These are phyloP conservation scores for Conoideocrella luteorostrata DNA, from an alignment of 2,329 filamentous ascomycete species.

Conservation along the genomic window DNA sequence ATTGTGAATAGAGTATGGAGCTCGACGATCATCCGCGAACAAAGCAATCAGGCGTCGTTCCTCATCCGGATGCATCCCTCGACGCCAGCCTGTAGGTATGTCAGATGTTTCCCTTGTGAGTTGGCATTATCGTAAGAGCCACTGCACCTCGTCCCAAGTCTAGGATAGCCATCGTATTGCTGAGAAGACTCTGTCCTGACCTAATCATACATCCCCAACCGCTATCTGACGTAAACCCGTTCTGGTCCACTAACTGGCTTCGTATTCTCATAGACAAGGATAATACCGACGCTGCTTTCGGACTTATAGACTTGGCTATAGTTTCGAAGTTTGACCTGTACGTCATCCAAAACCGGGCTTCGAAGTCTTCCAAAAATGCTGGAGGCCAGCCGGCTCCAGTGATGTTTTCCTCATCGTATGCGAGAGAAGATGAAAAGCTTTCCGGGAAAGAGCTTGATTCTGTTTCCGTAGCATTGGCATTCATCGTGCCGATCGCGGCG, in stretches of 20 bases:
- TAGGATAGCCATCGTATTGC: conserved; percentile 71
- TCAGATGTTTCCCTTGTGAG: background rate
- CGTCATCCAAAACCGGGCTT: conserved; percentile 92
- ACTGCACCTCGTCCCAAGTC: conserved; percentile 69
- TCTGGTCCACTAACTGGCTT: conserved; percentile 69
- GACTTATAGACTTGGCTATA: conserved; percentile 73
- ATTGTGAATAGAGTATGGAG: conserved; percentile 89
- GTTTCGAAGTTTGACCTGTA: conserved; percentile 81
- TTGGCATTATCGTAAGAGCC: background rate
- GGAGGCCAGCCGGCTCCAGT: conserved; percentile 71
- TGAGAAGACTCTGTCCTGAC: conserved; percentile 86
- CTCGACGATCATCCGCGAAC: conserved; percentile 80
- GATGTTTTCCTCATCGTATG: conserved; percentile 37
- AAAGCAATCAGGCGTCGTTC: conserved; percentile 69
- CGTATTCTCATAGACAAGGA: conserved; percentile 81
- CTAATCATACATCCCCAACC: conserved; percentile 99
- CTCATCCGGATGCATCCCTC: conserved; percentile 47
- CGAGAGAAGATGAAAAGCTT: conserved; percentile 46
- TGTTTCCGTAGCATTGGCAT: conserved; percentile 32
- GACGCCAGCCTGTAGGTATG: conserved; percentile 60
- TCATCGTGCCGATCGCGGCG: background rate
- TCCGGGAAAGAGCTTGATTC: conserved; percentile 43
- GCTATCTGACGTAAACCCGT: conserved; percentile 84
- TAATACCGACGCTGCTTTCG: conserved; percentile 63
- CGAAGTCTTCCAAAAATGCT: conserved; percentile 84